Conservation (phyloP, 2,329 filamentous ascomycete species). For the Phyllosticta ampelicida region DNA sequence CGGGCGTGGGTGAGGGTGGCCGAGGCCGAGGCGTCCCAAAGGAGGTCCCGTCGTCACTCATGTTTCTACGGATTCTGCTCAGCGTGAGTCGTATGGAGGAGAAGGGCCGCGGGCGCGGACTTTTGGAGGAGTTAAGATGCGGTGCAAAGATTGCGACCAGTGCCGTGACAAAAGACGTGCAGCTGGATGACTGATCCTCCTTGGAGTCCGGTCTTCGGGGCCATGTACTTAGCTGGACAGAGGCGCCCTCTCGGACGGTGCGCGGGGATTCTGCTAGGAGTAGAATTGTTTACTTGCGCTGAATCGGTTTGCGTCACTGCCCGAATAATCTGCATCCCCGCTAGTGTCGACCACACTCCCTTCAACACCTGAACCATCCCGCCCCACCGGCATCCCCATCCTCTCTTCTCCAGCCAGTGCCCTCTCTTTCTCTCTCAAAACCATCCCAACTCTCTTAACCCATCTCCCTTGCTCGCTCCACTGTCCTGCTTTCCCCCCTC, state of each 20-base stretch:
- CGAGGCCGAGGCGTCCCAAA: neutral
- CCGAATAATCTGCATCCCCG: conserved; percentile 10
- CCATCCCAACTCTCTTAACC: neutral
- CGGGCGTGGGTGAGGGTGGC: neutral
- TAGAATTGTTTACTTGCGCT: neutral
- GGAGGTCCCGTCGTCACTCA: no score
- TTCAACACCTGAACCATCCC: conserved; percentile 5
- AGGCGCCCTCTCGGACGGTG: neutral
- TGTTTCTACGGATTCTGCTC: no score
- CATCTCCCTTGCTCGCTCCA: neutral
- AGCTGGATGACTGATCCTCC: conserved; percentile 7
- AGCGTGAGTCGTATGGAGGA: conserved; percentile 1
- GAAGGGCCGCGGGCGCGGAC: conserved; percentile 6
- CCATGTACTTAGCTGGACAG: neutral
- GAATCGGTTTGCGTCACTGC: neutral
- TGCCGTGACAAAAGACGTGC: neutral
- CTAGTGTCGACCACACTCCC: conserved; percentile 1
- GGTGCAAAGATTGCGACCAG: conserved; percentile 4
- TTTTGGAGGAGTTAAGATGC: conserved; percentile 9
- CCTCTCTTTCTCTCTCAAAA: neutral
- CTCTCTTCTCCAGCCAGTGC: neutral
- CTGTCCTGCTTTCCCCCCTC: neutral
- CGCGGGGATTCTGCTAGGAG: neutral
- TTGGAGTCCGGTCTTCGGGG: conserved; percentile 6
- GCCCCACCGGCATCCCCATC: neutral